A percentile compares a stretch with the other conserved stretches of the same genome.
Evolutionary conservation across 352 stramenopile species (phyloP).

Genomic region (Pythium insidiosum): DNA sequence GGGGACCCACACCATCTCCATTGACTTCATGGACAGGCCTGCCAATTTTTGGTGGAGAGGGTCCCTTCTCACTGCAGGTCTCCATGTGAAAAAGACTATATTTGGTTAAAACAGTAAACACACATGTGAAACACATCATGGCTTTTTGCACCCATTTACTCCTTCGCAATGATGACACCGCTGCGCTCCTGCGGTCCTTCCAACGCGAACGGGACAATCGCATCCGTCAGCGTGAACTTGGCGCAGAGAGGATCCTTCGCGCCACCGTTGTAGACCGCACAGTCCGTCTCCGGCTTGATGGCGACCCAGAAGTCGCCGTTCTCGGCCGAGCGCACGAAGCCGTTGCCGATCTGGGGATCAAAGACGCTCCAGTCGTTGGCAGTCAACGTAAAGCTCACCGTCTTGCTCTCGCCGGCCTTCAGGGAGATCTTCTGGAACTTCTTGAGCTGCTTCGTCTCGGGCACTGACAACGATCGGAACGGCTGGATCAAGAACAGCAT

Average conservation of each 20-base stretch:
- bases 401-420: slow-evolving; percentile 18
- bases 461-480: slow-evolving; percentile 7
- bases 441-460: slow-evolving; percentile 28
- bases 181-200: slow-evolving; percentile 3
- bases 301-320: slow-evolving; percentile 34
- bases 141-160: no score
- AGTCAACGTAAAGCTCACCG: slow-evolving; percentile 29
- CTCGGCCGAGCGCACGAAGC: slow-evolving; percentile 25
- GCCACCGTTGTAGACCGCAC: slow-evolving; percentile 18
- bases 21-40: no score
- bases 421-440: slow-evolving; percentile 42
- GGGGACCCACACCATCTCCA: no score
- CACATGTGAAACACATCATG: no score
- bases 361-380: slow-evolving; percentile 30
- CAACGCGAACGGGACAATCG: slow-evolving; percentile 20
- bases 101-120: no score
- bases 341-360: slow-evolving; percentile 37
- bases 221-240: slow-evolving; percentile 16
- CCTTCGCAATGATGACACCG: slow-evolving; percentile 9
- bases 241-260: slow-evolving; percentile 10
- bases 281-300: slow-evolving; percentile 35
- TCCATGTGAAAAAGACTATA: no score
- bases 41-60: no score
- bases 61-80: no score
- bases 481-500: slow-evolving; percentile 26